Base-by-base conservation (phyloP, 78 protist species). In the Emiliania huxleyi region DNA sequence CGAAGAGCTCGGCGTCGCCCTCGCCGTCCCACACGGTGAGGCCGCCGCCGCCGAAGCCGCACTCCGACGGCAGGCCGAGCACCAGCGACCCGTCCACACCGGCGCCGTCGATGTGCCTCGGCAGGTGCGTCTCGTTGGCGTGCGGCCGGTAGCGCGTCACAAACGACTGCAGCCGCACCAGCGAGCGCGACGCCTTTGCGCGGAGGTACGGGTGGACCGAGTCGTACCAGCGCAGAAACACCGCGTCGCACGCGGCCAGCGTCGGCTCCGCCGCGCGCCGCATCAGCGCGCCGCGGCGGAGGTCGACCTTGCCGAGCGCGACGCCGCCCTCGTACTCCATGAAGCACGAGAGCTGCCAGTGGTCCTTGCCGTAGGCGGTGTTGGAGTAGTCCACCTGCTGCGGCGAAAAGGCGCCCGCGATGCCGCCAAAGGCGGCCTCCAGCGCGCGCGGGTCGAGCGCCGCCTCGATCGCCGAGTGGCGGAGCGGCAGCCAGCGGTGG, bases 11-110 rank as follows among this genome's bases (percentile, higher is more conserved):
- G 87, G 26, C 21, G 37, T 40, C 87, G n/a, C 15, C 23, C 40
- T 33, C 89, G n/a, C 89, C 56, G n/a, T 81, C 89, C 89, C 89
- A 81, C 56, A 81, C 89, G 26, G 89, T 81, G 37, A 81, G 37
- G 33, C 89, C 89, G 55, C 89, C 89, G n/a, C 89, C 55, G 4
- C 40, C 23, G 55, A 25, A 44, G 15, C 44, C 56, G 25, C 0
- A 0, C 29, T 44, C 19, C 37, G 52, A n/a, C 21, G 89, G 89
- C 56, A 81, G 37, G 19, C 48, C 89, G 38, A 81, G 89, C 1
- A 81, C n/a, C 25, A 81, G 52, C 5, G 89, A 81, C 25, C 89
- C 89, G 38, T 81, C 89, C 26, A 81, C 89, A 56, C 44, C 25
- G 21, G 89, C 89, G 8, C 89, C 89, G 55, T 81, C 89, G 89